Conservation (phyloP, 176 grass and related monocot species). For the Cenchrus purpureus region DNA sequence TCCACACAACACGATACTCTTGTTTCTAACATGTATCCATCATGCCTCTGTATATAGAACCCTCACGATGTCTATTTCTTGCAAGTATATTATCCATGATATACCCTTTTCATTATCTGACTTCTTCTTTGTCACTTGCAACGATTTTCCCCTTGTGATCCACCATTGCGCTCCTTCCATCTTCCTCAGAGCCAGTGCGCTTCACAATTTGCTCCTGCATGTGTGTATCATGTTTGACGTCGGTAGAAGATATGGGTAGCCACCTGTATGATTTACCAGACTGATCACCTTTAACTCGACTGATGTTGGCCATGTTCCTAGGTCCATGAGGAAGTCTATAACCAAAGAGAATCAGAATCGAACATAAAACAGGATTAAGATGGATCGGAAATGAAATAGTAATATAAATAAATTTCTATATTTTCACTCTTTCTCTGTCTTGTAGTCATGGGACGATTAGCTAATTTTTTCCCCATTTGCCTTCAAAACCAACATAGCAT, state of each 20-base stretch:
- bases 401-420: not conserved
- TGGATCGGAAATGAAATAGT: too few species aligned
- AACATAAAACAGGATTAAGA: too few species aligned
- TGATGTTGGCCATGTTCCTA: not conserved
- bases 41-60: not conserved
- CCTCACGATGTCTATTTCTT: conserved; percentile 5
- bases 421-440: not conserved
- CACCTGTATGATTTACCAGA: not conserved
- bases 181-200: not conserved
- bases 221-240: not conserved
- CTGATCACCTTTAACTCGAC: not conserved
- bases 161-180: not conserved
- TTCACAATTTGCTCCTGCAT: too few species aligned
- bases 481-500: too few species aligned
- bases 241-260: too few species aligned
- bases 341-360: not conserved
- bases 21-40: not conserved
- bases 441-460: not conserved
- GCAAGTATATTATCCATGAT: not conserved
- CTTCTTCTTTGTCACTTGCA: not conserved
- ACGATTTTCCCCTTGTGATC: not conserved
- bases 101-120: not conserved
- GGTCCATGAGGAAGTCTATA: conserved; percentile 1
- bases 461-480: not conserved
- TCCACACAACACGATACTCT: too few species aligned